phyloP scores from a whole-genome alignment of 345 rosid species.

The Brassica incana region DNA sequence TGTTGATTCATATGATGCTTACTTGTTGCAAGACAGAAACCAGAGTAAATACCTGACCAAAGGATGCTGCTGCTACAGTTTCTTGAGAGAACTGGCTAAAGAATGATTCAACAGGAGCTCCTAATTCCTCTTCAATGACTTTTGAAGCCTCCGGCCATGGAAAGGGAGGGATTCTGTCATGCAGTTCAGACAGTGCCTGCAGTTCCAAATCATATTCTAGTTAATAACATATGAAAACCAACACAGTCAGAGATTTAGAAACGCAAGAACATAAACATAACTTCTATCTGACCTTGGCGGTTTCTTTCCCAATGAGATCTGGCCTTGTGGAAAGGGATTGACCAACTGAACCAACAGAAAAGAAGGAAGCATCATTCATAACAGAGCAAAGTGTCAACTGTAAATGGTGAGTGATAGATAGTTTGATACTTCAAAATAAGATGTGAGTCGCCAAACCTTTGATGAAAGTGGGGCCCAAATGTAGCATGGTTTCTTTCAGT shows the following conservation, averaged over 20 bases:
- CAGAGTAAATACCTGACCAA: constrained; percentile 73
- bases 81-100: constrained; percentile 79
- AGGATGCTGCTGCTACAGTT: constrained; percentile 93
- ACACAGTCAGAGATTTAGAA: constrained; percentile 5
- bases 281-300: constrained; percentile 68
- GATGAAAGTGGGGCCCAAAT: constrained; percentile 92
- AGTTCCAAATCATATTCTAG: constrained; percentile 34
- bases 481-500: constrained; percentile 80
- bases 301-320: constrained; percentile 85
- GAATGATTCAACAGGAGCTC: constrained; percentile 66
- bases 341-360: constrained; percentile 81
- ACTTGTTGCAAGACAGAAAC: constrained; percentile 17
- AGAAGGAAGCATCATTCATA: constrained; percentile 35
- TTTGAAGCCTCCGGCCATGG: constrained; percentile 68
- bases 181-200: constrained; percentile 91
- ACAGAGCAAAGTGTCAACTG: constrained; percentile 40
- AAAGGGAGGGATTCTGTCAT: constrained; percentile 89
- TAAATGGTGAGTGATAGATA: constrained; percentile 23
- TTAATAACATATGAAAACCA: constrained; percentile 11
- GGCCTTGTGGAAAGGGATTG: constrained; percentile 98
- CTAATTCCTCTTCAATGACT: constrained; percentile 84
- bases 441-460: constrained; percentile 57
- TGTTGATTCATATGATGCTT: constrained; percentile 10
- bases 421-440: constrained; percentile 27
- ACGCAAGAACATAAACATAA: neutral